phyloP scores from a whole-genome alignment of 1,139 yeast species.

The Taphrina flavorubra region DNA sequence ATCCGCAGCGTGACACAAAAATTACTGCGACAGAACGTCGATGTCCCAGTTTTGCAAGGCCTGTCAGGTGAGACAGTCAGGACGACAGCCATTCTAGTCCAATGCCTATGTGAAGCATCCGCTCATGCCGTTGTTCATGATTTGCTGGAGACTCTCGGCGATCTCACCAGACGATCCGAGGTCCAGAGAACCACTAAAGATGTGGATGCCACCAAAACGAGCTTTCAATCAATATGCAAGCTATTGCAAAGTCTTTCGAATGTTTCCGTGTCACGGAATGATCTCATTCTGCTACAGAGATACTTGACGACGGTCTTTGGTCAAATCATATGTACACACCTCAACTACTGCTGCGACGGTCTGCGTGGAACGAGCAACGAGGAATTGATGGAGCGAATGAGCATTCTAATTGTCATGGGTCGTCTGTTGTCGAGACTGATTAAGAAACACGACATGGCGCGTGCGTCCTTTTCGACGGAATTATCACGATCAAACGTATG shows the following conservation, averaged over 20 bases:
- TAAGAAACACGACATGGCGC: conserved; percentile 7
- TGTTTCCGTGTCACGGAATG: background rate
- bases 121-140: background rate
- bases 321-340: conserved; percentile 5
- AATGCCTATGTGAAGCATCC: background rate
- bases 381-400: background rate
- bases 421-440: conserved; percentile 12
- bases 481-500: conserved; percentile 10
- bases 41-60: conserved; percentile 5
- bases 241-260: conserved; percentile 5
- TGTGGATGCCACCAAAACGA: background rate
- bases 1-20: background rate
- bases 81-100: background rate
- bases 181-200: background rate
- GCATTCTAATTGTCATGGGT: conserved; percentile 9
- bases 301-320: conserved; percentile 1
- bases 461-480: conserved; percentile 20
- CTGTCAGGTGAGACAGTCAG: conserved; percentile 6
- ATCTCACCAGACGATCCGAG: conserved; percentile 3
- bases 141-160: conserved; percentile 3
- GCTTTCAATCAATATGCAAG: conserved; percentile 6
- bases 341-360: background rate
- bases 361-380: conserved; percentile 1
- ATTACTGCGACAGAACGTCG: background rate
- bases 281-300: conserved; percentile 11